Evolutionary conservation across 371 early-diverging fungal species (phyloP), one percentile per base, ranked within the genome.

Genomic region (Globomyces sp.): DNA sequence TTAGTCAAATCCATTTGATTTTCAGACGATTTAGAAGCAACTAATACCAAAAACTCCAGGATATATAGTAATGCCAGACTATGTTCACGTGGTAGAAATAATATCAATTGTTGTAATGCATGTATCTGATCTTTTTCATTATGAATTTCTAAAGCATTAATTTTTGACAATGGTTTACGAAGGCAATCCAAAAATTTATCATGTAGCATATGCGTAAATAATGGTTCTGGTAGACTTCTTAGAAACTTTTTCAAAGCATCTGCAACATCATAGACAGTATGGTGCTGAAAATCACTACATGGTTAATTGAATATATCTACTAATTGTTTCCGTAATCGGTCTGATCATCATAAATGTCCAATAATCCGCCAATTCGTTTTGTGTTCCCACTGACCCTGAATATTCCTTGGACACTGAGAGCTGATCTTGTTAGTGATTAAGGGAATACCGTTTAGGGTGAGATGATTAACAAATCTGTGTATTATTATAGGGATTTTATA

Each of bases 351-450:
- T 76, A 79, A 10, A 58, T 47, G 0, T 11, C 49, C 5, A 71
- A 66, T 41, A 79, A 57, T 43, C 67, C 69, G 8, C 58, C 57
- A 52, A 79, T 79, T 2, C 80, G 57, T 47, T 67, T 64, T 59
- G 75, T 75, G 9, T 71, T 71, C 2, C 80, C 80, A 47, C 71
- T 75, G 2, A 79, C 77, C 6, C 80, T 70, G 64, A 79, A 79
- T 1, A 79, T n/a, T 10, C 80, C 80, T 48, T 36, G 60, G 4
- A 44, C 41, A 44, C 40, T 36, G 4, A 40, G 39, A 39, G 39
- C 42, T 47, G 47, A 47, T 47, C 11, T 11, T 8, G 11, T 11
- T 47, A 47, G 44, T 45, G n/a, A 43, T 11, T 11, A 13, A 58
- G 2, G 13, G 44, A 3, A 5, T 58, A 58, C 58, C 45, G 36